phyloP scores from a whole-genome alignment of 257 asterid genomes.

The Ehretia macrophylla region DNA sequence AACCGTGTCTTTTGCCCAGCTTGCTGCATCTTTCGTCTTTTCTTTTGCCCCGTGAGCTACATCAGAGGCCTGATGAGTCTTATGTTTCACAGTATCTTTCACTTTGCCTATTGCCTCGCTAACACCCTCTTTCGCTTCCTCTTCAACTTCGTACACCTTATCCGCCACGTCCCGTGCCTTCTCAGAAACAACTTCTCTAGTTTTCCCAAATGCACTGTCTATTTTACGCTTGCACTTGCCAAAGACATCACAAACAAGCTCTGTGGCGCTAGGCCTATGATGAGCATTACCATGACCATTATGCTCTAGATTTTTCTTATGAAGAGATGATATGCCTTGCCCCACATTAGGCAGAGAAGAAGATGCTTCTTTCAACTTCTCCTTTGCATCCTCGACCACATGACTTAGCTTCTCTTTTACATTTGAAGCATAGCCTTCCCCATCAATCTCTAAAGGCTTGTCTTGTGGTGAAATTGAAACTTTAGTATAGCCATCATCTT shows the following conservation, averaged over 20 bases:
- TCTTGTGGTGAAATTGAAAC: slow-evolving; percentile 29
- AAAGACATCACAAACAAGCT: slow-evolving; percentile 33
- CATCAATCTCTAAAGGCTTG: not conserved
- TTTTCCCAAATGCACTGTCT: slow-evolving; percentile 21
- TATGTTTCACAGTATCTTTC: no score
- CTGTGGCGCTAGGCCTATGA: slow-evolving; percentile 13
- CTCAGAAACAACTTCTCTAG: slow-evolving; percentile 17
- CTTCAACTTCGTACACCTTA: slow-evolving; percentile 26
- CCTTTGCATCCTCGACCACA: slow-evolving; percentile 12
- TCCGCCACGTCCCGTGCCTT: slow-evolving; percentile 25
- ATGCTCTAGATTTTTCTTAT: not conserved
- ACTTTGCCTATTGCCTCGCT: not conserved
- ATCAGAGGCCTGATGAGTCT: no score
- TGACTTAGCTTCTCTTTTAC: slow-evolving; percentile 17
- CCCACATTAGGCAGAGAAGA: slow-evolving; percentile 8
- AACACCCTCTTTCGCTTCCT: slow-evolving; percentile 19
- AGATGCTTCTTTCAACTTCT: slow-evolving; percentile 4
- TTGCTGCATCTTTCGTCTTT: not conserved
- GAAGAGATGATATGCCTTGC: slow-evolving; percentile 2
- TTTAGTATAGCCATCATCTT: slow-evolving; percentile 15
- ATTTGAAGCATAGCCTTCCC: slow-evolving; percentile 5
- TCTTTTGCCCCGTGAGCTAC: no score
- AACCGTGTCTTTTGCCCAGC: not conserved
- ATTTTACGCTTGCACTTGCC: slow-evolving; percentile 36
- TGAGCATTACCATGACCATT: not conserved